These are phyloP conservation scores for Diaporthe vexans DNA, from an alignment of 2,329 filamentous ascomycete genomes.

Conservation along the genomic window DNA sequence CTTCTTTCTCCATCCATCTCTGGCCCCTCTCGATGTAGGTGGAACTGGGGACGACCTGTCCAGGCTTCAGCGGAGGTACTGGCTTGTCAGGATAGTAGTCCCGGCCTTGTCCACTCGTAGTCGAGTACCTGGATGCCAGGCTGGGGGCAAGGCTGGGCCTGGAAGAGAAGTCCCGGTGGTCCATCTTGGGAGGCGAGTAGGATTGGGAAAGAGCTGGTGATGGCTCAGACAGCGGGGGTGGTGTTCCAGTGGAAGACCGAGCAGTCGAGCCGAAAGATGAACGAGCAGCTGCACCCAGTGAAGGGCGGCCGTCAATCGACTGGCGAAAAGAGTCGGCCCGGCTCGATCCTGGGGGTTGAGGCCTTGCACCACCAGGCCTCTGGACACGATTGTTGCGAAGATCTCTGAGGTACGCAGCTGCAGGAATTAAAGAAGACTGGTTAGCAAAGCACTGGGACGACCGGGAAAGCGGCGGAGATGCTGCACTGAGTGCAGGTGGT, in stretches of 20 bases:
- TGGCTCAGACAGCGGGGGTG: slow-evolving; percentile 45
- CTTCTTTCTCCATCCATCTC: slow-evolving; percentile 86
- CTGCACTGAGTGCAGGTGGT: slow-evolving; percentile 37
- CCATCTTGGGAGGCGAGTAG: slow-evolving; percentile 41
- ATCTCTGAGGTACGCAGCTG: slow-evolving; percentile 79
- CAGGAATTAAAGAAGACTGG: slow-evolving; percentile 40
- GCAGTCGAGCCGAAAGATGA: slow-evolving; percentile 52
- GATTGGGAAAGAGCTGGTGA: slow-evolving; percentile 41
- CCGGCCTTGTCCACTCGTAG: slow-evolving; percentile 58
- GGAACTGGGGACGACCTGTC: slow-evolving; percentile 73
- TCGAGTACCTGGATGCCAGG: slow-evolving; percentile 65
- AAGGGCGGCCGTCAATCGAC: slow-evolving; percentile 49
- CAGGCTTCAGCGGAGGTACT: slow-evolving; percentile 65
- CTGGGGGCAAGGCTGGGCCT: slow-evolving; percentile 62
- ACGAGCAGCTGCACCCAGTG: slow-evolving; percentile 49
- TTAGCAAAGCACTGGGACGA: slow-evolving; percentile 38
- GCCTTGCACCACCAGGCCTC: slow-evolving; percentile 79
- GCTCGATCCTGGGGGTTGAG: slow-evolving; percentile 60
- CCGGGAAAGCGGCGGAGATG: not conserved
- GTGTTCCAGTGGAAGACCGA: slow-evolving; percentile 47
- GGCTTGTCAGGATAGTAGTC: slow-evolving; percentile 66
- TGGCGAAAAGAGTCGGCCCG: slow-evolving; percentile 52
- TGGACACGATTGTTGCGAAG: slow-evolving; percentile 77
- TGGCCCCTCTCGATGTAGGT: slow-evolving; percentile 81
- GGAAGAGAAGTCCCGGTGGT: slow-evolving; percentile 43